phyloP scores from a whole-genome alignment of 495 filamentous ascomycete genomes.

The Aspergillus haitiensis region DNA sequence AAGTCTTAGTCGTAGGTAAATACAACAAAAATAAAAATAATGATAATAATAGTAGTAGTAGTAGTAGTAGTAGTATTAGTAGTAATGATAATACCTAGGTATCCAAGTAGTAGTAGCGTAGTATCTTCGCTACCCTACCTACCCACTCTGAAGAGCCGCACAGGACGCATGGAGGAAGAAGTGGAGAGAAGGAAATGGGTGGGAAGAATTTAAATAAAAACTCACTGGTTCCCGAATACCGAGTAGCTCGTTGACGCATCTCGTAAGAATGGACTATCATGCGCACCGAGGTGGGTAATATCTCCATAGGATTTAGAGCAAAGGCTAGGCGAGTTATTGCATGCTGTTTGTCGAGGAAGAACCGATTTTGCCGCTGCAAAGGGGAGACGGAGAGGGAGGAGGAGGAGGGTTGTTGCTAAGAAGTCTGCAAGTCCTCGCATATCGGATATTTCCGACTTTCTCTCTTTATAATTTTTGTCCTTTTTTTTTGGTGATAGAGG shows the following conservation, averaged over 20 bases:
- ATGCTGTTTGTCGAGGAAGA: conserved; percentile 42
- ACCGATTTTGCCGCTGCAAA: conserved; percentile 34
- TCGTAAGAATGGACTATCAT: conserved; percentile 60
- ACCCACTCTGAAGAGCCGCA: too few species aligned
- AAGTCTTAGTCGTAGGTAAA: too few species aligned
- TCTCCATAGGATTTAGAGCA: conserved; percentile 60
- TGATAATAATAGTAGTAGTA: too few species aligned
- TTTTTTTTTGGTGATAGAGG: too few species aligned
- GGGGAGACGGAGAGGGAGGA: conserved; percentile 25
- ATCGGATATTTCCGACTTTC: background rate
- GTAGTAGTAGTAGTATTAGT: too few species aligned
- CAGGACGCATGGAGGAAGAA: too few species aligned
- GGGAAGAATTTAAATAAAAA: conserved; percentile 2
- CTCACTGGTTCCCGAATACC: conserved; percentile 63
- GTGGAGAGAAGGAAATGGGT: too few species aligned
- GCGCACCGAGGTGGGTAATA: conserved; percentile 65
- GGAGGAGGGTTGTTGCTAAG: conserved; percentile 18
- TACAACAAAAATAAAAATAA: too few species aligned
- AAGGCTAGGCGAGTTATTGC: conserved; percentile 63
- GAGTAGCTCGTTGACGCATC: conserved; percentile 53
- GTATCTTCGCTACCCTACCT: too few species aligned
- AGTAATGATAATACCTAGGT: too few species aligned
- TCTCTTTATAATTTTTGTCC: too few species aligned
- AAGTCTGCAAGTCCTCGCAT: conserved; percentile 33
- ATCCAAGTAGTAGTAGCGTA: too few species aligned